Evolutionary conservation across 2,329 filamentous ascomycete species (phyloP).

Genomic region (Colletotrichum coccodes): DNA sequence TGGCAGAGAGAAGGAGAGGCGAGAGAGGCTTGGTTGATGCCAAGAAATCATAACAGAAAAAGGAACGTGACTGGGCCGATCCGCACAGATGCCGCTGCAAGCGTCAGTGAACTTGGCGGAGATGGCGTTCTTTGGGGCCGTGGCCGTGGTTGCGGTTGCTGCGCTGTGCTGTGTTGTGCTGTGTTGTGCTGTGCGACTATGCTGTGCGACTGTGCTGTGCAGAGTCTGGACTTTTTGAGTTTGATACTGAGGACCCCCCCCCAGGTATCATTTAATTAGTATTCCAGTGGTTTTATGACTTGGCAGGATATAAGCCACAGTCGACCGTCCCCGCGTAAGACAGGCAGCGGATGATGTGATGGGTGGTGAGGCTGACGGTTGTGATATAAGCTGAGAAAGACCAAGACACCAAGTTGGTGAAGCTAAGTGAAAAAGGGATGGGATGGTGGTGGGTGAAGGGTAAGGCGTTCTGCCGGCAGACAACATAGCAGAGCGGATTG

Average conservation of each 20-base stretch:
- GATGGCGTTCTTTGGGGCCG: neutral
- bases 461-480: neutral
- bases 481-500: neutral
- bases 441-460: neutral
- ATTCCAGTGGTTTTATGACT: neutral
- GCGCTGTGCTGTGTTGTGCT: neutral
- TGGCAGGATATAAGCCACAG: neutral
- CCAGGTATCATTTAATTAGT: neutral
- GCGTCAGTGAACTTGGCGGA: neutral
- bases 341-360: neutral
- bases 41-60: slow-evolving; percentile 9
- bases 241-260: neutral
- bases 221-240: neutral
- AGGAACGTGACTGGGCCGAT: neutral
- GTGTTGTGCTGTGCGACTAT: too few species aligned
- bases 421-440: neutral
- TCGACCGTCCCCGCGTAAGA: slow-evolving; percentile 4
- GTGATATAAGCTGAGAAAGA: neutral
- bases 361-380: neutral
- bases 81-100: slow-evolving; percentile 13
- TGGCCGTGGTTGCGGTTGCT: neutral
- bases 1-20: neutral
- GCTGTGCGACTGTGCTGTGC: too few species aligned
- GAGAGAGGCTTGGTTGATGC: slow-evolving; percentile 8
- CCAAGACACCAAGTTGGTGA: neutral